phyloP scores from a whole-genome alignment of 2,329 filamentous ascomycete genomes.

The Zalaria sp. region DNA sequence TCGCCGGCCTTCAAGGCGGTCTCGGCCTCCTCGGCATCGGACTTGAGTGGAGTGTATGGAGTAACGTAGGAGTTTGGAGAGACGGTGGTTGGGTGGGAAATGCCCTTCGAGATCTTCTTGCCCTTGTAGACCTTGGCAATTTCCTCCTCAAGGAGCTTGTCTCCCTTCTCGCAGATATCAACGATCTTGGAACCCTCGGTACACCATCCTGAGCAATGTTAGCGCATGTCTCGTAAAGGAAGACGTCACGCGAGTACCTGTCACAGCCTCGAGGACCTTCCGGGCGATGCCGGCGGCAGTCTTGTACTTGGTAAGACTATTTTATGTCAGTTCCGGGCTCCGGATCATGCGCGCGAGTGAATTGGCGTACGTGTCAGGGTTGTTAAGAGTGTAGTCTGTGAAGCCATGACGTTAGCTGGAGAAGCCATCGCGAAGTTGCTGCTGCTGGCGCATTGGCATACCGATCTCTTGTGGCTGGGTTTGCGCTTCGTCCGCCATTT shows the following conservation, averaged over 20 bases:
- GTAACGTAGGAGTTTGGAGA: conserved; percentile 91
- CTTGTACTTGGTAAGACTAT: conserved; percentile 98
- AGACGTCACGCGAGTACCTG: conserved; percentile 27
- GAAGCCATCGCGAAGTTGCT: too few species aligned
- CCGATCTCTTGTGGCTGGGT: conserved; percentile 7
- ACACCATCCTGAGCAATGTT: conserved; percentile 41
- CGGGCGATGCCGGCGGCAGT: conserved; percentile 88
- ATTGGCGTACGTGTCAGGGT: conserved; percentile 19
- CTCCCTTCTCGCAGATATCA: conserved; percentile 86
- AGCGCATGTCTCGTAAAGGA: conserved; percentile 5
- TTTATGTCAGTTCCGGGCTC: conserved; percentile 74
- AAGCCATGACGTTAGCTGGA: background rate
- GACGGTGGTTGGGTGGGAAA: conserved; percentile 87
- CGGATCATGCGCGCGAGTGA: background rate
- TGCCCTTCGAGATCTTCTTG: conserved; percentile 92
- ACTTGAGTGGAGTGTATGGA: conserved; percentile 83
- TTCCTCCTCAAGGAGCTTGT: conserved; percentile 89
- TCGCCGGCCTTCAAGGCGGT: conserved; percentile 71
- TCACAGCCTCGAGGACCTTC: conserved; percentile 81
- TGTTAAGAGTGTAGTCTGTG: conserved; percentile 22
- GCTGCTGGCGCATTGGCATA: conserved; percentile 5
- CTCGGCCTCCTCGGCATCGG: conserved; percentile 73
- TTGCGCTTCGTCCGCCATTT: conserved; percentile 12
- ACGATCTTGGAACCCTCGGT: conserved; percentile 84
- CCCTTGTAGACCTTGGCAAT: conserved; percentile 93